A percentile compares a stretch with the other conserved stretches of the same genome.
Conservation (phyloP, 306 rosid species). For the Gleditsia sinensis region DNA sequence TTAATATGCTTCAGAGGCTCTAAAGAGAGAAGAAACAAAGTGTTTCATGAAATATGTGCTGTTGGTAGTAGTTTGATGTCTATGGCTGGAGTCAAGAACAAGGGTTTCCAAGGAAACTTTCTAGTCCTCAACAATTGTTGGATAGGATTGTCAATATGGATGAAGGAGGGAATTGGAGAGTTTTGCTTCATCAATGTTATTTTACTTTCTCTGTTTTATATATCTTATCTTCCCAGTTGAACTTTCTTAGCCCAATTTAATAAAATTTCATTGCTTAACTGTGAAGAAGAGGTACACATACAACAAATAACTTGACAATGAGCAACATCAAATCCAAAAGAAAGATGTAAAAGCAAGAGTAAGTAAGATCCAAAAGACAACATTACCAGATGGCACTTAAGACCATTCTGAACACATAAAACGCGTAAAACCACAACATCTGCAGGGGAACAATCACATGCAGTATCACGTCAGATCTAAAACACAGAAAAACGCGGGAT, state of each 20-base stretch:
- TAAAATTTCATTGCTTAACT: conserved; percentile 9
- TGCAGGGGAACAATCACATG: conserved; percentile 42
- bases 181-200: not conserved
- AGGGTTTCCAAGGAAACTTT: conserved; percentile 7
- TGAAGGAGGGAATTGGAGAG: not conserved
- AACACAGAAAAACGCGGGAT: conserved; percentile 18
- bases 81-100: no score
- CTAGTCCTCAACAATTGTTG: not conserved
- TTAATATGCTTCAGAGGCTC: not conserved
- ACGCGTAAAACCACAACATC: conserved; percentile 87
- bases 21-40: not conserved
- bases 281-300: not conserved
- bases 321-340: not conserved
- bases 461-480: conserved; percentile 20
- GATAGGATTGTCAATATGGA: conserved; percentile 5
- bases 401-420: conserved; percentile 80
- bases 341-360: conserved; percentile 17
- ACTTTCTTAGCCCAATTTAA: not conserved
- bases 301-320: conserved; percentile 11
- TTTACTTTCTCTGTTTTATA: not conserved
- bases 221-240: conserved; percentile 5
- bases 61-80: not conserved
- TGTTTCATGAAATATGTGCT: not conserved
- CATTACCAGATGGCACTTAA: conserved; percentile 80
- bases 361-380: conserved; percentile 14